phyloP scores from a whole-genome alignment of 768 basidiomycete genomes.

The Pisolithus marmoratus region DNA sequence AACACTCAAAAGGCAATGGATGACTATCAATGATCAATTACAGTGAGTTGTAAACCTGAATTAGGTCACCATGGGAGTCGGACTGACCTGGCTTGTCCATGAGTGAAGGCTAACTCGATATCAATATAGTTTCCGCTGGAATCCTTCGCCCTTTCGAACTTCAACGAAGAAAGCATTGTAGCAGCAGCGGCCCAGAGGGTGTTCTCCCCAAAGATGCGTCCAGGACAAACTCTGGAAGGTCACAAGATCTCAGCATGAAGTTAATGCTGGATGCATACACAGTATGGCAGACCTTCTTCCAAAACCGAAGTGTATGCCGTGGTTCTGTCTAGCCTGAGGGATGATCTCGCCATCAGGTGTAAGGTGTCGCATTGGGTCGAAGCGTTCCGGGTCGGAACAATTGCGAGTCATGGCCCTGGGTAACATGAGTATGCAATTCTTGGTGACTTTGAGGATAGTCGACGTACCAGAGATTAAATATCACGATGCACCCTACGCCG shows the following conservation, averaged over 20 bases:
- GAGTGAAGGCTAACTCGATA: neutral
- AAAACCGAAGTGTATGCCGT: neutral
- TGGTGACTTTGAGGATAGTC: no score
- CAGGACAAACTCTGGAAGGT: neutral
- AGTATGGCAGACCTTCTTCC: slow-evolving; percentile 1
- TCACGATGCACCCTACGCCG: neutral
- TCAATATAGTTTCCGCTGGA: neutral
- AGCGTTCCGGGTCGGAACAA: neutral
- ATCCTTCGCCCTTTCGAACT: slow-evolving; percentile 4
- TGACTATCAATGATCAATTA: neutral
- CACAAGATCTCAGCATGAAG: neutral
- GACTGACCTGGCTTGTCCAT: neutral
- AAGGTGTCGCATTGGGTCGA: neutral
- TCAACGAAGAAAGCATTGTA: neutral
- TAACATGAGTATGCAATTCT: no score
- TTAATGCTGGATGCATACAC: neutral
- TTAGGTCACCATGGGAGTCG: neutral
- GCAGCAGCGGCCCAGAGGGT: neutral
- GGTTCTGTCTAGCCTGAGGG: neutral
- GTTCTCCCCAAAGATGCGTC: neutral
- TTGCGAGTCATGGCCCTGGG: neutral
- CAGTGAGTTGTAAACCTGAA: neutral
- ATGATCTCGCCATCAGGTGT: neutral
- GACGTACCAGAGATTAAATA: neutral
- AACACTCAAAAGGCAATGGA: slow-evolving; percentile 1